These are phyloP conservation scores for Colletotrichum sp. DNA, from an alignment of 2,329 filamentous ascomycete species.

Conservation along the genomic window DNA sequence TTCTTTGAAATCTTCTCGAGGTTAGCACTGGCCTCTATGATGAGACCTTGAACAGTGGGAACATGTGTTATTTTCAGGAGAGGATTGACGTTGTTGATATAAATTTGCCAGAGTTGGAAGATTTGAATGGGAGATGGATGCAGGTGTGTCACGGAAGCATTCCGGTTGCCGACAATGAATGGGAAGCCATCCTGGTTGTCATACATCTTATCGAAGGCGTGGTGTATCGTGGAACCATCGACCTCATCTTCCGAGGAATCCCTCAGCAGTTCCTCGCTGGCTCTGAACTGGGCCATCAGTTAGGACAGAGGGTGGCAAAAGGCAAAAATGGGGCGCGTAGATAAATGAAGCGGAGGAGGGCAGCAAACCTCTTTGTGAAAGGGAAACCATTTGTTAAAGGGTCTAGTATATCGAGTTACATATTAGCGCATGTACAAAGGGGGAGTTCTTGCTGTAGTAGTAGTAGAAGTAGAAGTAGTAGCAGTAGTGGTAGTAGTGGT, in stretches of 20 bases:
- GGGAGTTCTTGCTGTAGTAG: not conserved
- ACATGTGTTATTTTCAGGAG: slow-evolving; percentile 72
- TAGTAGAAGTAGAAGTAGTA: no score
- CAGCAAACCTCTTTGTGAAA: slow-evolving; percentile 55
- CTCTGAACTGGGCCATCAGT: slow-evolving; percentile 46
- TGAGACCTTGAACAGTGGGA: slow-evolving; percentile 66
- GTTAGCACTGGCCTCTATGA: slow-evolving; percentile 66
- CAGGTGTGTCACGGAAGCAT: slow-evolving; percentile 46
- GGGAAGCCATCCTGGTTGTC: slow-evolving; percentile 61
- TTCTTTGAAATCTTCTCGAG: slow-evolving; percentile 57
- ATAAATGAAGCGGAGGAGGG: not conserved
- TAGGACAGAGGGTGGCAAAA: not conserved
- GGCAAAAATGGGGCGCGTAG: not conserved
- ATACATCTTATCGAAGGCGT: slow-evolving; percentile 66
- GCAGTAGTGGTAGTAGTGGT: not conserved
- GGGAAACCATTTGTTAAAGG: slow-evolving; percentile 54
- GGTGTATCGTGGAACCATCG: slow-evolving; percentile 59
- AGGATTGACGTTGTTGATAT: slow-evolving; percentile 72
- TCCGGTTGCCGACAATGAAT: slow-evolving; percentile 55
- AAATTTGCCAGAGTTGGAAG: slow-evolving; percentile 71
- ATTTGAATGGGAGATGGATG: slow-evolving; percentile 64
- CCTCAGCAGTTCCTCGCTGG: slow-evolving; percentile 50
- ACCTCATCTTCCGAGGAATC: slow-evolving; percentile 65
- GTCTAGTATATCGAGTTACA: not conserved
- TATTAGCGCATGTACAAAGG: not conserved